Base-by-base conservation (phyloP, 371 early-diverging fungal species). In the Mortierella sp. region DNA sequence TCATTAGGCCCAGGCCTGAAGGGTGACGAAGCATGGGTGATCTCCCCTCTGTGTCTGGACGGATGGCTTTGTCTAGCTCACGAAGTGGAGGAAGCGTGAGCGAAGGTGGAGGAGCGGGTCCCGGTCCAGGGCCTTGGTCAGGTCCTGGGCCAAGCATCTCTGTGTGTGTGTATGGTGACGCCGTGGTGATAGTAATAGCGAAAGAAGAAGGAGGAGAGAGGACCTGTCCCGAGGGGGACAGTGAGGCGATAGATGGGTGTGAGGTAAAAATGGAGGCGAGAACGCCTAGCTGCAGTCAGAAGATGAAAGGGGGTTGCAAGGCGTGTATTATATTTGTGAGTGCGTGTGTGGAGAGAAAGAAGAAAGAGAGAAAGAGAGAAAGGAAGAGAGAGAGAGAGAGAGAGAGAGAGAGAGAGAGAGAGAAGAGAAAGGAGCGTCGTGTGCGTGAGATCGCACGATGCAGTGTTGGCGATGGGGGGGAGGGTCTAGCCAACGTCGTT, bases 21-120 rank as follows among this genome's bases (percentile, higher is more conserved):
- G 44, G 57, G 37, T 1, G 68, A 60, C 4, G 65, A 51, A 19
- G 46, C 14, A 23, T 66, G 60, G 1, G 70, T 37, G 57, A 30
- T 57, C 57, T 18, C 29, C 57, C 7, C 9, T 37, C 37, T 5
- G 37, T 37, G 3, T 76, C 77, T 7, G 72, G 68, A 16, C 71
- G 61, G 37, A 66, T 57, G 5, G 23, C 16, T 48, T 76, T 76
- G 53, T 76, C 77, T 19, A 76, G 57, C 56, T 76, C 77, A 14
- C 72, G 53, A 47, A 76, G 45, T 6, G 77, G 68, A 4, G 77
- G 77, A n/a, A 76, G 61, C 15, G 77, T 71, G 3, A 76, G 64
- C 14, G 77, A 76, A 1, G 77, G 77, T 16, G 77, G 77, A 16
- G 77, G 73, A 16, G 63, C 68, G 5, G 73, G 77, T 21, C 72